Evolutionary conservation across 2,329 filamentous ascomycete species (phyloP).

Genomic region (Sporothrix dimorphospora): DNA sequence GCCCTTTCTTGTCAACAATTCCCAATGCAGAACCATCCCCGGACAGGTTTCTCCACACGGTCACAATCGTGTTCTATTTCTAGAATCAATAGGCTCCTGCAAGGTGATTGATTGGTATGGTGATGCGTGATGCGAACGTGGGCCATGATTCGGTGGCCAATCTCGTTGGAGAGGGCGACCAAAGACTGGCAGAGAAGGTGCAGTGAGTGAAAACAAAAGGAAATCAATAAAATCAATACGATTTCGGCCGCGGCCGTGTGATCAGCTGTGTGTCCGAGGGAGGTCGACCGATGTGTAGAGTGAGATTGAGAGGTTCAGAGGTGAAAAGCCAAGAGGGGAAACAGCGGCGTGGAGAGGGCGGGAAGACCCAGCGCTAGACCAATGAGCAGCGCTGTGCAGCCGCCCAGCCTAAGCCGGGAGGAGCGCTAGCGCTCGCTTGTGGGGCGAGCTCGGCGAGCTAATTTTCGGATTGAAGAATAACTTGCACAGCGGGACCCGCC

Average conservation of each 20-base stretch:
- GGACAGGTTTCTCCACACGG: background rate
- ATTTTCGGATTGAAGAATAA: slow-evolving; percentile 21
- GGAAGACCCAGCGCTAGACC: slow-evolving; percentile 23
- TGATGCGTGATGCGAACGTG: background rate
- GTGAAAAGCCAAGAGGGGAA: background rate
- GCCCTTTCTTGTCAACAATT: background rate
- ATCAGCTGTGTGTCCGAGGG: background rate
- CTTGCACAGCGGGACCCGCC: background rate
- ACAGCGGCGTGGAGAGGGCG: slow-evolving; percentile 7
- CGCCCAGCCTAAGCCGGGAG: slow-evolving; percentile 27
- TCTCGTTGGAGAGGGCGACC: background rate
- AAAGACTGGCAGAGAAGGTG: background rate
- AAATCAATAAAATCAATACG: slow-evolving; percentile 6
- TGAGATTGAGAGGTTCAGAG: background rate
- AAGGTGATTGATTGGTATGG: slow-evolving; percentile 11
- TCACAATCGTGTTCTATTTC: slow-evolving; percentile 19
- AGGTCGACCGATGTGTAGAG: background rate
- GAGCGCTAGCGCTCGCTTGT: slow-evolving; percentile 8
- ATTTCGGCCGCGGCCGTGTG: background rate
- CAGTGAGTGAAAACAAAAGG: background rate
- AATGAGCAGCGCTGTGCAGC: slow-evolving; percentile 32
- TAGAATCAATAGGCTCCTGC: slow-evolving; percentile 3
- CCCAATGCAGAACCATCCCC: background rate
- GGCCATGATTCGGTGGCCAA: background rate
- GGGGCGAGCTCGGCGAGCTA: background rate